Conservation (phyloP, 371 early-diverging fungal genomes). For the Rhizopus delemar region DNA sequence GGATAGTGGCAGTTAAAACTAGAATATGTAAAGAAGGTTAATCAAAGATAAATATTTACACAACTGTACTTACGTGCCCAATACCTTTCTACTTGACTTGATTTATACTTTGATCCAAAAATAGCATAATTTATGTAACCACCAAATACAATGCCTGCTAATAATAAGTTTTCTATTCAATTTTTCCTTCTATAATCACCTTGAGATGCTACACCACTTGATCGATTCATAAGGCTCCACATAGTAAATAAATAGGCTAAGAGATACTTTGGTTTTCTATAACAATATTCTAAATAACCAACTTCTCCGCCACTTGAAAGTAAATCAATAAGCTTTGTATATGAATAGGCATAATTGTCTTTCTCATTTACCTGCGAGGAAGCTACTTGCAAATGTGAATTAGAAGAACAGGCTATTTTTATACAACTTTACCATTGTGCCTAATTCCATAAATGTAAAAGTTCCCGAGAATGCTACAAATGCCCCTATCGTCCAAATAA, state of each 20-base stretch:
- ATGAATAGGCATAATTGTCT: too few relatives aligned
- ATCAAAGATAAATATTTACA: neutral
- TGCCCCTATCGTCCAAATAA: conserved; percentile 43
- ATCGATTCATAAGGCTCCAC: conserved; percentile 43
- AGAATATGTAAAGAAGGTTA: neutral
- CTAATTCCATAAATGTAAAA: conserved; percentile 45
- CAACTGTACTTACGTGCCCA: conserved; percentile 37
- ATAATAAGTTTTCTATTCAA: too few relatives aligned
- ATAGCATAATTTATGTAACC: conserved; percentile 46
- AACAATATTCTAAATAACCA: conserved; percentile 44
- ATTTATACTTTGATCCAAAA: conserved; percentile 34
- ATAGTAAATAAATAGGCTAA: conserved; percentile 42
- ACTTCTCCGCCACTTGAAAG: conserved; percentile 45
- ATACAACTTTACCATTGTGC: conserved; percentile 40
- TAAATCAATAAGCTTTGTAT: too few relatives aligned
- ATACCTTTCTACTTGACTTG: conserved; percentile 34
- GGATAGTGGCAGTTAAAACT: conserved; percentile 37
- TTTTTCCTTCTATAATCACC: conserved; percentile 3
- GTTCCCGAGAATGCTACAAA: conserved; percentile 38
- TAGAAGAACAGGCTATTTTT: neutral
- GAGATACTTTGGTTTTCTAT: conserved; percentile 41
- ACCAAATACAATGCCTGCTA: conserved; percentile 42
- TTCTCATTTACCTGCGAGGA: conserved; percentile 35
- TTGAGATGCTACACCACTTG: conserved; percentile 46
- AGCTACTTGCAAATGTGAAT: conserved; percentile 17